phyloP scores from a whole-genome alignment of 2,329 filamentous ascomycete genomes.

The Fusarium sp. region DNA sequence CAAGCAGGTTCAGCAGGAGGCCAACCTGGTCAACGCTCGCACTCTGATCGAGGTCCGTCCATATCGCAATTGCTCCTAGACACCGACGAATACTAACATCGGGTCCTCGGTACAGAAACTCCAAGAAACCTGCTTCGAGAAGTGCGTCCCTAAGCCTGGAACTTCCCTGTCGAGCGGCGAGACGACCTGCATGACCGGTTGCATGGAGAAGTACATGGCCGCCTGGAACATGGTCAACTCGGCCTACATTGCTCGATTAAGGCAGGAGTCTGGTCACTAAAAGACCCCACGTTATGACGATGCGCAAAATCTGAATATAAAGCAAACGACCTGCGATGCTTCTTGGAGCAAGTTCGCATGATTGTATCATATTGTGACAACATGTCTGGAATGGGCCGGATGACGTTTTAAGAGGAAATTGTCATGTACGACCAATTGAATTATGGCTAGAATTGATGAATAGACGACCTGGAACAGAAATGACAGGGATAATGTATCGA shows the following conservation, averaged over 20 bases:
- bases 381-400: slow-evolving; percentile 19
- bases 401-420: slow-evolving; percentile 1
- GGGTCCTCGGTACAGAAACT: slow-evolving; percentile 68
- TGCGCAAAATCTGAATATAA: background rate
- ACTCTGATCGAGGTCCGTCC: slow-evolving; percentile 73
- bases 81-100: slow-evolving; percentile 14
- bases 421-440: slow-evolving; percentile 18
- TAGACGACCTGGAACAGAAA: slow-evolving; percentile 33
- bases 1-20: slow-evolving; percentile 71
- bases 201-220: slow-evolving; percentile 87
- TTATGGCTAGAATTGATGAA: slow-evolving; percentile 32
- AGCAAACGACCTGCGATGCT: slow-evolving; percentile 16
- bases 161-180: slow-evolving; percentile 74
- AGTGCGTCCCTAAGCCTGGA: slow-evolving; percentile 78
- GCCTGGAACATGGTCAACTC: slow-evolving; percentile 81
- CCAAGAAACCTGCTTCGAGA: slow-evolving; percentile 83
- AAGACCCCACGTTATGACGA: slow-evolving; percentile 1
- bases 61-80: slow-evolving; percentile 11
- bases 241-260: slow-evolving; percentile 72
- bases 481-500: slow-evolving; percentile 32
- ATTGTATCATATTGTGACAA: slow-evolving; percentile 46
- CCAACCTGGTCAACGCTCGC: slow-evolving; percentile 75
- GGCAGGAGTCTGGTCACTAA: slow-evolving; percentile 61
- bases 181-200: slow-evolving; percentile 76
- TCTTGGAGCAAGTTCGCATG: slow-evolving; percentile 4